Conservation (phyloP, 83 land plant genomes). For the Picea engelmannii region DNA sequence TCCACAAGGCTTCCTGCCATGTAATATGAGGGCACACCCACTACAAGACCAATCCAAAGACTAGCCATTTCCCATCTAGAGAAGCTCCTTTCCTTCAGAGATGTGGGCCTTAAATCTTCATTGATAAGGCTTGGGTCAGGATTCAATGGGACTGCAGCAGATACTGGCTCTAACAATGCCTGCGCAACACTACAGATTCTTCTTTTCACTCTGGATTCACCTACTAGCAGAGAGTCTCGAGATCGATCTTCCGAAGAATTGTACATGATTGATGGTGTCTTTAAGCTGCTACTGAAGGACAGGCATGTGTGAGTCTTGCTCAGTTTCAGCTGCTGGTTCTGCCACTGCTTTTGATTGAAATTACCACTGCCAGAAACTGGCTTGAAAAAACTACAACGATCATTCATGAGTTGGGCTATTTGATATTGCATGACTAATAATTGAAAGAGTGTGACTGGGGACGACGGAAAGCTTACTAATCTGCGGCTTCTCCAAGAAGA, state of each 20-base stretch:
- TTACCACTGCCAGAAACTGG: too few species aligned
- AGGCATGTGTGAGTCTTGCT: neutral
- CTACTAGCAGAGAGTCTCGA: neutral
- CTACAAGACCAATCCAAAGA: constrained; percentile 93
- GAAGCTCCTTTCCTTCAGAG: constrained; percentile 39
- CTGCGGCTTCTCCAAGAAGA: too few species aligned
- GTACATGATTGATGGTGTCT: neutral
- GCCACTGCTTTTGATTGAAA: too few species aligned
- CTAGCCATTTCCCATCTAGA: constrained; percentile 73
- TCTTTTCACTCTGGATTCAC: neutral
- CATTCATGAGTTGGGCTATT: too few species aligned
- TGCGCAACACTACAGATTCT: neutral
- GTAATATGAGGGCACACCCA: constrained; percentile 86
- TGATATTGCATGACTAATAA: too few species aligned
- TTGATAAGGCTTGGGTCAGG: constrained; percentile 40
- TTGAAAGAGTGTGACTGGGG: too few species aligned
- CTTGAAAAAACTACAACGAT: too few species aligned
- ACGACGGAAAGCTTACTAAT: too few species aligned
- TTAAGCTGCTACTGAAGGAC: neutral
- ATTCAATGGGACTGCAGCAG: constrained; percentile 1
- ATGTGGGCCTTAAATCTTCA: constrained; percentile 70
- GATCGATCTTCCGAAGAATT: neutral
- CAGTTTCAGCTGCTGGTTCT: neutral
- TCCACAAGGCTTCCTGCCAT: constrained; percentile 92
- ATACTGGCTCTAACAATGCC: constrained; percentile 4